Base-by-base conservation (phyloP, 352 stramenopile genomes). In the Pelagophyceae sp. region DNA sequence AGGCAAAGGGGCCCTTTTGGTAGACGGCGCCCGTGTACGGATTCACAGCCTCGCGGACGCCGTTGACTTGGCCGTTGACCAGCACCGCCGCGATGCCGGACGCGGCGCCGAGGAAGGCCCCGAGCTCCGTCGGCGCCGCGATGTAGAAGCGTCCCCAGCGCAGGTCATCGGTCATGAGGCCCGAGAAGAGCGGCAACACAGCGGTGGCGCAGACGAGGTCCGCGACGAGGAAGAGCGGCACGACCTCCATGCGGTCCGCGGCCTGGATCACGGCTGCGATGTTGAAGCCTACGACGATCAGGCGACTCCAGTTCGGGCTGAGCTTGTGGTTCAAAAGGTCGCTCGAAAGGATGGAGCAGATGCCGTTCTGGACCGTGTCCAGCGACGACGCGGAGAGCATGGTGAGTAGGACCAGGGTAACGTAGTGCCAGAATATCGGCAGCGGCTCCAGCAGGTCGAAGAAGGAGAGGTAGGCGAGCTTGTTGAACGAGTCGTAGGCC, bases 171-270 rank as follows among this genome's bases (percentile, higher is more conserved):
- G 77, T 84, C 23, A 86, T 82, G 38, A 89, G 61, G 32, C 85
- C 85, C 1, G 87, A 72, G 77, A 87, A 89, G 38, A 87, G 76
- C 31, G 85, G 85, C 2, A 87, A 78, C 19, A 88, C 83, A 38
- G 77, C 70, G 15, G 82, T 88, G 32, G 82, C 83, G 72, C 85
- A 89, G n/a, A 89, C 85, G 31, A 89, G 77, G 83, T 89, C 85
- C 35, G 85, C 85, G 23, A 88, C 84, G 60, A 89, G 79, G 74
- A 89, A 89, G 11, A 89, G 78, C 35, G 72, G 78, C 61, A 89
- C 80, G n/a, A 89, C 85, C 75, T 88, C 83, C 61, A 82, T 86
- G 51, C 82, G 74, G 27, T 85, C 74, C 23, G 83, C 81, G 40
- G 81, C 83, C 81, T 87, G 80, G 38, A 82, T 83, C 65, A 89